phyloP scores from a whole-genome alignment of 352 stramenopile genomes.

The Elongisporangium prolatum region DNA sequence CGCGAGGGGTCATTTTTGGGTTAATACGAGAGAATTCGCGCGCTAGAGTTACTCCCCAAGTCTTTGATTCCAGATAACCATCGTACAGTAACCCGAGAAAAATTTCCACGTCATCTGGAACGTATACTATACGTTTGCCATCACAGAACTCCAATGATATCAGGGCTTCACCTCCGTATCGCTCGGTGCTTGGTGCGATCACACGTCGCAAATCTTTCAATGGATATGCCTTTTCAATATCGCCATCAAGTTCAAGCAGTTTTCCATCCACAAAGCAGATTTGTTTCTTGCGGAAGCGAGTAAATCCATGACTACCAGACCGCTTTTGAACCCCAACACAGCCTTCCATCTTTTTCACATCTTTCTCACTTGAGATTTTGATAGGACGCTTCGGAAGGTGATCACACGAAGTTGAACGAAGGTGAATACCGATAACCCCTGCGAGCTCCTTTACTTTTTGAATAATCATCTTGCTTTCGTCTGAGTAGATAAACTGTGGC shows the following conservation, averaged over 20 bases:
- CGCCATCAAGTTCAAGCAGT: slow-evolving; percentile 8
- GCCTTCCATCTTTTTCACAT: slow-evolving; percentile 32
- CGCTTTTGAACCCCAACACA: slow-evolving; percentile 52
- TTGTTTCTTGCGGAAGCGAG: slow-evolving; percentile 57
- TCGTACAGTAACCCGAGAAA: slow-evolving; percentile 70
- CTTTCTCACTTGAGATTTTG: slow-evolving; percentile 28
- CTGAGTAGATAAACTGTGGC: slow-evolving; percentile 69
- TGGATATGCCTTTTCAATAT: slow-evolving; percentile 51
- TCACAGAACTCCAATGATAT: slow-evolving; percentile 68
- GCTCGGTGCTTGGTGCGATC: slow-evolving; percentile 25
- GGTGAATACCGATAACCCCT: slow-evolving; percentile 58
- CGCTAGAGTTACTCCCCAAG: slow-evolving; percentile 52
- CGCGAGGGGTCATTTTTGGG: slow-evolving; percentile 42
- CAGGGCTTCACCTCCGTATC: slow-evolving; percentile 26
- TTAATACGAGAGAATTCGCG: slow-evolving; percentile 70
- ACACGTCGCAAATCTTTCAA: slow-evolving; percentile 52
- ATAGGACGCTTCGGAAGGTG: slow-evolving; percentile 53
- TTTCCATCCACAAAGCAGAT: slow-evolving; percentile 40
- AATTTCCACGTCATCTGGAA: slow-evolving; percentile 44
- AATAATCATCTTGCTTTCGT: slow-evolving; percentile 50
- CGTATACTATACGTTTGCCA: slow-evolving; percentile 54
- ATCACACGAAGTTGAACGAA: slow-evolving; percentile 24
- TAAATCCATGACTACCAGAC: slow-evolving; percentile 53
- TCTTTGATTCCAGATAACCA: slow-evolving; percentile 56
- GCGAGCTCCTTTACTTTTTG: slow-evolving; percentile 58